Evolutionary conservation across 2,329 filamentous ascomycete genomes (phyloP).

Genomic region (Cladosporium colombiae): DNA sequence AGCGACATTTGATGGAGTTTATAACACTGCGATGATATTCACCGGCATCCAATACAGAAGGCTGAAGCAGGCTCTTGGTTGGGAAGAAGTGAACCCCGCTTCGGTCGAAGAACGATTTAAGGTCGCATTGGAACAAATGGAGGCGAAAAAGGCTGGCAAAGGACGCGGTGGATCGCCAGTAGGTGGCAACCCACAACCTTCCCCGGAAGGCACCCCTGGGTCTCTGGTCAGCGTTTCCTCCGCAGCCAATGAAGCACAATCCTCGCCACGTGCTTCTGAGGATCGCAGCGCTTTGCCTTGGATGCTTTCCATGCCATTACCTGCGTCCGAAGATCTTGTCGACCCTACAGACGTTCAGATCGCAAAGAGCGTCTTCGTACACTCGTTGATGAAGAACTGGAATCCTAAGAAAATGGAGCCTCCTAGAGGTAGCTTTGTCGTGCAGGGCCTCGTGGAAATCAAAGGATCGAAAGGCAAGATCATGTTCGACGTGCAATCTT

Average conservation of each 20-base stretch:
- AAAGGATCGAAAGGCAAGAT: slow-evolving; percentile 44
- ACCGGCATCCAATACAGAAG: slow-evolving; percentile 39
- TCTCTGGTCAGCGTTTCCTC: slow-evolving; percentile 19
- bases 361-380: slow-evolving; percentile 32
- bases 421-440: slow-evolving; percentile 48
- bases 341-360: slow-evolving; percentile 33
- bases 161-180: slow-evolving; percentile 11
- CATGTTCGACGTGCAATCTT: slow-evolving; percentile 47
- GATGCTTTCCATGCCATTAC: slow-evolving; percentile 29
- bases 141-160: slow-evolving; percentile 29
- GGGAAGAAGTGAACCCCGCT: slow-evolving; percentile 36
- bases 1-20: slow-evolving; percentile 39
- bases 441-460: slow-evolving; percentile 50
- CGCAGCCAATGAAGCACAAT: slow-evolving; percentile 22
- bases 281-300: slow-evolving; percentile 27
- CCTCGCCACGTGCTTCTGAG: slow-evolving; percentile 18
- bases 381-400: slow-evolving; percentile 33
- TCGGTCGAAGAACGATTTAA: slow-evolving; percentile 36
- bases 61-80: slow-evolving; percentile 40
- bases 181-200: slow-evolving; percentile 24
- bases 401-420: slow-evolving; percentile 38
- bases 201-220: slow-evolving; percentile 24
- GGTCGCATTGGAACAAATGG: slow-evolving; percentile 33
- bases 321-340: slow-evolving; percentile 18
- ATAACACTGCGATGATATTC: slow-evolving; percentile 38